Conservation (phyloP, 345 rosid species). For the Draba incana region DNA sequence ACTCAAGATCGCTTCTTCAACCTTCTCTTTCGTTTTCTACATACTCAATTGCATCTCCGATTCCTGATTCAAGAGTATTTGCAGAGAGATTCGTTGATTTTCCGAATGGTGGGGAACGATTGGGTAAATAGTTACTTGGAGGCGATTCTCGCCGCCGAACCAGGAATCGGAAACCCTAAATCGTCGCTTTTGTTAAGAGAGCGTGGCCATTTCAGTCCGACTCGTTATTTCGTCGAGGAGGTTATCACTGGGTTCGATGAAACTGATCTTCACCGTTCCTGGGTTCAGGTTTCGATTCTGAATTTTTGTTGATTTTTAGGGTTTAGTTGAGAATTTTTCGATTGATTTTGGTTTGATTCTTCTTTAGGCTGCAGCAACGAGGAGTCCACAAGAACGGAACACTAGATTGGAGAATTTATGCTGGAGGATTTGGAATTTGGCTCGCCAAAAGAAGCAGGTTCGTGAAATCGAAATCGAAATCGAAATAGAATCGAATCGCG, state of each 20-base stretch:
- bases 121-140: conserved; percentile 48
- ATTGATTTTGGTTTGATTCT: background rate
- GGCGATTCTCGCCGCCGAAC: conserved; percentile 44
- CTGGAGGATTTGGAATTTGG: conserved; percentile 93
- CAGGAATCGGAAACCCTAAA: conserved; percentile 35
- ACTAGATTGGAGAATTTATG: conserved; percentile 86
- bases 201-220: conserved; percentile 75
- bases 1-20: background rate
- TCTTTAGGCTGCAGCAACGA: conserved; percentile 74
- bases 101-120: conserved; percentile 45
- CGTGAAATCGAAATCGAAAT: background rate
- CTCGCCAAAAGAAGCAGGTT: conserved; percentile 88
- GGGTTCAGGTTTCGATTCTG: conserved; percentile 56
- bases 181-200: conserved; percentile 73
- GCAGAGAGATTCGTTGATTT: too few relatives aligned
- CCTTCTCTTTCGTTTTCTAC: too few relatives aligned
- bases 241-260: conserved; percentile 84
- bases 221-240: conserved; percentile 78
- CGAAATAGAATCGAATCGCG: too few relatives aligned
- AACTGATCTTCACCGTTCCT: conserved; percentile 91
- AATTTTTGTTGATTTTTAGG: background rate
- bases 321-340: background rate
- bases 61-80: background rate
- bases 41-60: too few relatives aligned
- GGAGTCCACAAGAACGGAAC: conserved; percentile 81